Evolutionary conservation across 768 basidiomycete genomes (phyloP).

Genomic region (Boletus pseudopeckii): DNA sequence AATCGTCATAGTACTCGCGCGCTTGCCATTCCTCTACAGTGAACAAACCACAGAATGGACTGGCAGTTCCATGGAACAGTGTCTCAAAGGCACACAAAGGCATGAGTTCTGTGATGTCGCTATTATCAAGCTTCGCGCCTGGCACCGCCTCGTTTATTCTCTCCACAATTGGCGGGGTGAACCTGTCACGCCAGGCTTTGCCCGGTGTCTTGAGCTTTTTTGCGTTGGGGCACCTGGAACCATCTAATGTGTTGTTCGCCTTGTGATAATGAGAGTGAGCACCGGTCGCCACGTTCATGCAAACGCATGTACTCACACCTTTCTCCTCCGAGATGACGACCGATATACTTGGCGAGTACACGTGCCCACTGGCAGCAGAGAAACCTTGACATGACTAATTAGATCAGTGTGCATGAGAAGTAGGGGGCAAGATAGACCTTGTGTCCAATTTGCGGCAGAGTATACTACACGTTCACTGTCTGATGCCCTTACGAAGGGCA

Average conservation of each 20-base stretch:
- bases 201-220: constrained; percentile 43
- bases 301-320: constrained; percentile 37
- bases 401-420: background rate
- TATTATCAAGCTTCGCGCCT: constrained; percentile 53
- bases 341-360: constrained; percentile 46
- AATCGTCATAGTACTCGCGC: constrained; percentile 68
- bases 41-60: constrained; percentile 77
- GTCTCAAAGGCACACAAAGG: constrained; percentile 80
- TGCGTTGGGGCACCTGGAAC: constrained; percentile 59
- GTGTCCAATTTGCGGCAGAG: constrained; percentile 68
- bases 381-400: constrained; percentile 47
- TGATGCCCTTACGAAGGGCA: constrained; percentile 55
- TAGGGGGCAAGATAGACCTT: constrained; percentile 37
- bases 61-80: constrained; percentile 45
- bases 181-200: constrained; percentile 53
- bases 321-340: constrained; percentile 48
- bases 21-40: constrained; percentile 54
- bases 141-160: constrained; percentile 61
- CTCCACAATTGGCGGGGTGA: constrained; percentile 50
- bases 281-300: background rate
- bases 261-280: constrained; percentile 17
- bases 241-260: constrained; percentile 68
- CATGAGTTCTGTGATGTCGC: constrained; percentile 59
- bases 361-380: constrained; percentile 44
- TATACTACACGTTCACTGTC: constrained; percentile 56